A percentile compares a stretch with the other conserved stretches of the same genome.
Evolutionary conservation across 257 asterid genomes (phyloP).

Genomic region (Forsythia suspensa): DNA sequence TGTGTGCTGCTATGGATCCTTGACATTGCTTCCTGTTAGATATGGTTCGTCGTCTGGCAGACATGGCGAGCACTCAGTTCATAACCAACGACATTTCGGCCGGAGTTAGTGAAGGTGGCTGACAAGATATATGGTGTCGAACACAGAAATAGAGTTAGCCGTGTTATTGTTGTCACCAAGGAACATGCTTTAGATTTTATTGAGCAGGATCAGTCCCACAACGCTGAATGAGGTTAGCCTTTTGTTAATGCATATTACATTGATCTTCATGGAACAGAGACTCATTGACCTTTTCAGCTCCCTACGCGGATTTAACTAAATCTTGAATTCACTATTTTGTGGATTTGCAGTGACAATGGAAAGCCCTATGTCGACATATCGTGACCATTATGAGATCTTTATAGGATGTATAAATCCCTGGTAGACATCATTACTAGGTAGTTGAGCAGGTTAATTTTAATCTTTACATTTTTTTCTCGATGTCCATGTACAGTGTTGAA

Average conservation of each 20-base stretch:
- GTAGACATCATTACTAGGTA: conserved; percentile 12
- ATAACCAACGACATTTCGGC: conserved; percentile 90
- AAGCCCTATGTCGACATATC: neutral
- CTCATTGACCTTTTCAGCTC: neutral
- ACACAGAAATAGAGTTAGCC: conserved; percentile 90
- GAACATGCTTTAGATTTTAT: conserved; percentile 85
- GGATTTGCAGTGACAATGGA: conserved; percentile 30
- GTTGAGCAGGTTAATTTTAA: neutral
- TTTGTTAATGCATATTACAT: neutral
- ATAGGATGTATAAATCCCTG: neutral
- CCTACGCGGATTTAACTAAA: neutral
- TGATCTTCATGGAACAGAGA: neutral
- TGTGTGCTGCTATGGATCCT: conserved; percentile 31
- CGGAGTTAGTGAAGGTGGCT: conserved; percentile 95
- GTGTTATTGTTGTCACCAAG: conserved; percentile 63
- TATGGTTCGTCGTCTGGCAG: conserved; percentile 95
- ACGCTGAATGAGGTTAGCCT: conserved; percentile 57
- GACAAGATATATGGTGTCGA: conserved; percentile 93
- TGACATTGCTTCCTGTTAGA: conserved; percentile 50
- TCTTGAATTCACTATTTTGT: conserved; percentile 1
- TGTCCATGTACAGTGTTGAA: conserved; percentile 17
- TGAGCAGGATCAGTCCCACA: conserved; percentile 88
- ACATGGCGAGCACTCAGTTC: conserved; percentile 83
- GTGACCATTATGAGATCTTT: neutral
- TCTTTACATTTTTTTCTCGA: neutral